These are phyloP conservation scores for Urostyla sp. DNA, from an alignment of 73 alveolate species.

Conservation along the genomic window DNA sequence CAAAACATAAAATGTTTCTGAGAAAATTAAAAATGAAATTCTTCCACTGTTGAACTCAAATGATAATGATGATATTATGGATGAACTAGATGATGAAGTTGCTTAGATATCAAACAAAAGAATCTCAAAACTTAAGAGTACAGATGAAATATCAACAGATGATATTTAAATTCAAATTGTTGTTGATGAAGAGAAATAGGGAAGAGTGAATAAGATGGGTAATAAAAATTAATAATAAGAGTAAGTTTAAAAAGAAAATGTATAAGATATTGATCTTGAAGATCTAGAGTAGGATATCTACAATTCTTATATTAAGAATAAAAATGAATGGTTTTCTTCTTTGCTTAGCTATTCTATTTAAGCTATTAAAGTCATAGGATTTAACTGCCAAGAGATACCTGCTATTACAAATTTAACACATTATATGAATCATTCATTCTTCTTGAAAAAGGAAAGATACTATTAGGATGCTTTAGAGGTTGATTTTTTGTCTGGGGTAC, in stretches of 20 bases:
- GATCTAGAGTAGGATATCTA: too few species aligned
- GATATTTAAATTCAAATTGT: slow-evolving; percentile 40
- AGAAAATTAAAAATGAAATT: slow-evolving; percentile 41
- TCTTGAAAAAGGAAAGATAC: background rate
- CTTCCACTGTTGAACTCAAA: slow-evolving; percentile 28
- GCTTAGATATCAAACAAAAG: slow-evolving; percentile 61
- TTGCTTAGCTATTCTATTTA: too few species aligned
- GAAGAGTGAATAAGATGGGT: background rate
- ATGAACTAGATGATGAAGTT: slow-evolving; percentile 72
- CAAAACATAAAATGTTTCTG: slow-evolving; percentile 35
- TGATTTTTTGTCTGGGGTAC: slow-evolving; percentile 43
- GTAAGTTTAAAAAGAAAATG: background rate
- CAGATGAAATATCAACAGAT: slow-evolving; percentile 5
- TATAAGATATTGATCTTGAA: too few species aligned
- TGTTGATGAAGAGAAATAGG: slow-evolving; percentile 6
- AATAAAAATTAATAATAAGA: background rate
- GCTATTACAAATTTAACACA: slow-evolving; percentile 42
- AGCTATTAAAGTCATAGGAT: slow-evolving; percentile 21
- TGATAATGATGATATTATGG: slow-evolving; percentile 43
- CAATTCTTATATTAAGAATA: too few species aligned
- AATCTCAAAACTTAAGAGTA: background rate
- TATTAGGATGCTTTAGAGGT: slow-evolving; percentile 21
- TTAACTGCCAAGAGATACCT: slow-evolving; percentile 28
- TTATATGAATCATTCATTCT: slow-evolving; percentile 28
- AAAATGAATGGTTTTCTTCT: too few species aligned